Evolutionary conservation across 306 rosid genomes (phyloP), one percentile per base, ranked within the genome.

Genomic region (Neltuma alba): DNA sequence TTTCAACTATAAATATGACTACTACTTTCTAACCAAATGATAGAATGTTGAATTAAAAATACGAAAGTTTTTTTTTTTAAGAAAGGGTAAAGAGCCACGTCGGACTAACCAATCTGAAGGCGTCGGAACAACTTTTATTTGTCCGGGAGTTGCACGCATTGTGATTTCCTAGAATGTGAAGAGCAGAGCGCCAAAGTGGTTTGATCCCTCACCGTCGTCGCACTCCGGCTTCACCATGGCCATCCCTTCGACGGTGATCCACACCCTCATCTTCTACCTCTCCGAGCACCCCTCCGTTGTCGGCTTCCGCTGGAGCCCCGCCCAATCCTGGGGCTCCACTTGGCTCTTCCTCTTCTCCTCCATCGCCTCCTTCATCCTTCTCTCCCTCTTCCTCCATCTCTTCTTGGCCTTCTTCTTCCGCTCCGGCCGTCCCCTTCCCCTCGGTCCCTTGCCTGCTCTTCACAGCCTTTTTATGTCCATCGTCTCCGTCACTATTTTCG

Each of bases 261-360:
- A 80, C 23, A 58, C 77, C 62, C 63, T 89, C 3, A 83, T 41
- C 23, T 94, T 88, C 89, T 92, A 91, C 86, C 95, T 94, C 2
- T 89, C 97, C 11, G 97, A 94, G 88, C 99, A 94, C 76, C 97
- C 99, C 0, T 36, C 90, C 12, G 91, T 94, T n/a, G 92, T 92
- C 4, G 82, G 87, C 0, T 94, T 94, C 90, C 94, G 97, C 0
- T 94, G 98, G 98, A 89, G 85, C 71, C 90, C 83, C 72, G 7
- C 89, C 48, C 90, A 87, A 42, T 88, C 87, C 4, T 94, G 91
- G 92, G 97, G 99, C 7, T 91, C 97, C 65, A 89, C 97, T 16
- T 94, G 99, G 99, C 90, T 88, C 10, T 94, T 94, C 77, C 97
- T 94, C 77, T 68, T 94, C 83, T 41, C 86, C 82, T 83, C 99